A percentile compares a stretch with the other conserved stretches of the same genome.
Conservation (phyloP, 2,329 filamentous ascomycete genomes). For the Nemania sp. region DNA sequence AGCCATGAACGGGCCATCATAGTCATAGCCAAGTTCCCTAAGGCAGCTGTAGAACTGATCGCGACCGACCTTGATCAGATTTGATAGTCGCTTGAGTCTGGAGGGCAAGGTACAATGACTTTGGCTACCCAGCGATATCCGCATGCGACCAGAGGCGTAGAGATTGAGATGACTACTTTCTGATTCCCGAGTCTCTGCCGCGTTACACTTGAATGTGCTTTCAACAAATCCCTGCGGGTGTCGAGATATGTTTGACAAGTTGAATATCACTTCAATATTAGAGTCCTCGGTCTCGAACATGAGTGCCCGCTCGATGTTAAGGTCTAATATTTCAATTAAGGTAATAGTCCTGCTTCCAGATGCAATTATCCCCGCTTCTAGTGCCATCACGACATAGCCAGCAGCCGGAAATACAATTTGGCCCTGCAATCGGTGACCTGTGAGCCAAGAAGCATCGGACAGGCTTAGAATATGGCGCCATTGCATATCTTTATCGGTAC, state of each 20-base stretch:
- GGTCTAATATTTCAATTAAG: neutral
- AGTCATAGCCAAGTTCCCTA: neutral
- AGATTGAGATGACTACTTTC: no score
- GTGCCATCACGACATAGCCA: neutral
- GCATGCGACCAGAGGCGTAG: no score
- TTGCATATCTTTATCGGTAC: neutral
- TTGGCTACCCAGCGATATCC: no score
- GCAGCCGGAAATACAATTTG: neutral
- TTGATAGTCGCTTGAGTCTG: neutral
- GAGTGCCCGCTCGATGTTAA: neutral
- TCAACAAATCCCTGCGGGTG: no score
- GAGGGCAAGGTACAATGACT: neutral
- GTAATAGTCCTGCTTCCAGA: neutral
- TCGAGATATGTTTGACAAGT: neutral
- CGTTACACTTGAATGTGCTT: no score
- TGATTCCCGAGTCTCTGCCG: neutral
- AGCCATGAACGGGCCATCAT: neutral
- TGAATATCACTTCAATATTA: neutral
- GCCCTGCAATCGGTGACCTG: conserved; percentile 2
- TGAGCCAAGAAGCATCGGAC: conserved; percentile 3
- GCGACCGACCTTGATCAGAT: neutral
- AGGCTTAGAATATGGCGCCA: neutral
- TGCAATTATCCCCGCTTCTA: neutral
- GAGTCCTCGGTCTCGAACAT: neutral
- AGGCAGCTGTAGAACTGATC: neutral